Evolutionary conservation across 192 early-diverging fungal species (phyloP).

Genomic region (Jimgerdemannia flammicorona): DNA sequence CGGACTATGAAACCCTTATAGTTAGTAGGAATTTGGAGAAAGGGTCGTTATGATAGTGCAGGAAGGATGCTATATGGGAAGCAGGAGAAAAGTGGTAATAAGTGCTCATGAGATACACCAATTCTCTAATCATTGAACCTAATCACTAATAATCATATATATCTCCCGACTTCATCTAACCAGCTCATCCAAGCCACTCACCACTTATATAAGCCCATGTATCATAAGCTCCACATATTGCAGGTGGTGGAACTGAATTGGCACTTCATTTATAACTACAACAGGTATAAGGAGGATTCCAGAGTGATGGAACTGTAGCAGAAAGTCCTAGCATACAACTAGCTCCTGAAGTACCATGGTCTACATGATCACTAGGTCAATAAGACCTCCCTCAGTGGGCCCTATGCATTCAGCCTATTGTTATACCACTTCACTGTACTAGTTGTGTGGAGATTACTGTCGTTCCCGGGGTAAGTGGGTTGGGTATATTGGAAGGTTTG

Average conservation of each 20-base stretch:
- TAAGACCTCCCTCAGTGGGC: conserved; percentile 64
- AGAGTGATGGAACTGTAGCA: no score
- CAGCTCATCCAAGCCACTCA: conserved; percentile 90
- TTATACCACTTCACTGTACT: conserved; percentile 67
- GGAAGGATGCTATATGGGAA: no score
- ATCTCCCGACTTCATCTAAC: neutral
- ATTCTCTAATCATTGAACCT: no score
- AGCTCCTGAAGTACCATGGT: conserved; percentile 87
- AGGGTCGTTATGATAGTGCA: no score
- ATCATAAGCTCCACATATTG: conserved; percentile 80
- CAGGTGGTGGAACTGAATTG: conserved; percentile 88
- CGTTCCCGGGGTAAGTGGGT: conserved; percentile 75
- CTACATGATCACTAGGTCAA: conserved; percentile 96
- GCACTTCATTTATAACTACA: conserved; percentile 82
- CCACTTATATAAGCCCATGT: conserved; percentile 83
- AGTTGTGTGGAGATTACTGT: conserved; percentile 66
- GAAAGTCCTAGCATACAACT: conserved; percentile 87
- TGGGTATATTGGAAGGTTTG: no score
- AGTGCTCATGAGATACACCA: no score
- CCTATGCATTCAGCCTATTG: conserved; percentile 63
- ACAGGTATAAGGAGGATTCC: conserved; percentile 73
- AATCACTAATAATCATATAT: no score
- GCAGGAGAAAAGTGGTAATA: no score
- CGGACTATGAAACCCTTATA: conserved; percentile 91
- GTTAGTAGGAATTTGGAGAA: no score